Evolutionary conservation across 768 basidiomycete species (phyloP).

Genomic region (Guyanaporus albipodus): DNA sequence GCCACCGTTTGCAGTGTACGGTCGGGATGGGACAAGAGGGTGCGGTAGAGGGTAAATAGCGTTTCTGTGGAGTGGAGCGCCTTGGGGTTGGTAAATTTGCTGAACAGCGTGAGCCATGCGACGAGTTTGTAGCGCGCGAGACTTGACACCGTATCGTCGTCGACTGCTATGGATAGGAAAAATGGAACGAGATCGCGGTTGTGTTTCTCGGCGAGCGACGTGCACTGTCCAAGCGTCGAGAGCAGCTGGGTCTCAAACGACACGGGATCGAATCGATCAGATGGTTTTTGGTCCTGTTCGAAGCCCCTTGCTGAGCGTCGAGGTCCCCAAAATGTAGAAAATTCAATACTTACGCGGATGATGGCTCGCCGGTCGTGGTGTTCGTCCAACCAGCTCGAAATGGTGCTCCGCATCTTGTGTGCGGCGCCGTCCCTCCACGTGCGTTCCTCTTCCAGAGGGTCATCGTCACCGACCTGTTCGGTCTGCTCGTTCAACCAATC

Average conservation of each 20-base stretch:
- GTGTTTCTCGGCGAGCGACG: conserved; percentile 78
- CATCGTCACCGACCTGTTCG: conserved; percentile 21
- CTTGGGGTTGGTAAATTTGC: conserved; percentile 92
- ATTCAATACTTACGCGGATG: conserved; percentile 28
- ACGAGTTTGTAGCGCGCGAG: conserved; percentile 60
- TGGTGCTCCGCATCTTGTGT: conserved; percentile 51
- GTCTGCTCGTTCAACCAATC: conserved; percentile 26
- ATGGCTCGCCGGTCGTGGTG: conserved; percentile 30
- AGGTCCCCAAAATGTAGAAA: background rate
- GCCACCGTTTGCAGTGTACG: conserved; percentile 69
- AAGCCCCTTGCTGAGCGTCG: background rate
- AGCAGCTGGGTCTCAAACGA: conserved; percentile 85
- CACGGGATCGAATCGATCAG: conserved; percentile 63
- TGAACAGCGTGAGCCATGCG: conserved; percentile 80
- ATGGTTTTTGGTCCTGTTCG: conserved; percentile 35
- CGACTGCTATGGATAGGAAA: conserved; percentile 56
- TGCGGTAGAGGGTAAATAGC: conserved; percentile 61
- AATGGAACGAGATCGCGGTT: conserved; percentile 83
- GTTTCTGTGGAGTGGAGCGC: conserved; percentile 67
- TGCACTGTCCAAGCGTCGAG: conserved; percentile 59
- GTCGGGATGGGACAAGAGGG: conserved; percentile 84
- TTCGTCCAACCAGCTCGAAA: conserved; percentile 45
- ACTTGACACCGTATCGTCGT: conserved; percentile 31
- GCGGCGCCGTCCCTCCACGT: conserved; percentile 75
- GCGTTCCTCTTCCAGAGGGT: conserved; percentile 62